Base-by-base conservation (phyloP, 768 basidiomycete genomes). In the Termitomyces eurrhizus region DNA sequence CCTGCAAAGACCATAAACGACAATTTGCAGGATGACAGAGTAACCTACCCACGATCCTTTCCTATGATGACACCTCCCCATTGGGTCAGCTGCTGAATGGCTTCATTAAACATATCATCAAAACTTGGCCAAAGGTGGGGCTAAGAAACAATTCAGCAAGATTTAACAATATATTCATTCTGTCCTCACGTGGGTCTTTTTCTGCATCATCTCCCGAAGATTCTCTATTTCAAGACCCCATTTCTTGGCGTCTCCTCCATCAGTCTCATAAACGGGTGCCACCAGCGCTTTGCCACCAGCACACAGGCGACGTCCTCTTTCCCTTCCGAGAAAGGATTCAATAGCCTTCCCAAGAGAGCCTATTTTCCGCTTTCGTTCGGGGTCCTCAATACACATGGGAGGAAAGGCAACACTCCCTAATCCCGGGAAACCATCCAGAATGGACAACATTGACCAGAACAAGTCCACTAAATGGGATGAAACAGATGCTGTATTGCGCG, bases 331-430 rank as follows among this genome's bases (percentile, higher is more conserved):
- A 51, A 82, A 71, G 33, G 78, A 74, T 71, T 92, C 89, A 54
- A 93, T 82, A 11, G 82, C 83, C 66, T 86, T 90, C 1, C 90
- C 93, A 57, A 95, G 75, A 24, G 75, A 80, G 39, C 90, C 90
- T 50, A 94, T 90, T 65, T 87, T 80, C 57, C 79, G 74, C 74
- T 87, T 91, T 68, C 92, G 78, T 68, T 77, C 83, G 57, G 89
- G 89, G 73, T 94, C 91, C 74, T 89, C 88, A 52, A 86, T 75
- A 68, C 92, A 94, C 50, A 83, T 79, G 44, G 89, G 89, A 29
- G 91, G 85, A 55, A 94, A 77, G 24, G 86, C 90, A 44, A 93
- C 80, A 61, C 88, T 83, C n/a, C 91, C 90, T 26, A 92, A 73
- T 36, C 85, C 83, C 24, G 92, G 92, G 52, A 93, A 69, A 35